Percentiles rank a stretch among this genome's conserved stretches.
These are phyloP conservation scores for Penicillium sp. DNA, from an alignment of 2,329 filamentous ascomycete genomes.

Conservation along the genomic window DNA sequence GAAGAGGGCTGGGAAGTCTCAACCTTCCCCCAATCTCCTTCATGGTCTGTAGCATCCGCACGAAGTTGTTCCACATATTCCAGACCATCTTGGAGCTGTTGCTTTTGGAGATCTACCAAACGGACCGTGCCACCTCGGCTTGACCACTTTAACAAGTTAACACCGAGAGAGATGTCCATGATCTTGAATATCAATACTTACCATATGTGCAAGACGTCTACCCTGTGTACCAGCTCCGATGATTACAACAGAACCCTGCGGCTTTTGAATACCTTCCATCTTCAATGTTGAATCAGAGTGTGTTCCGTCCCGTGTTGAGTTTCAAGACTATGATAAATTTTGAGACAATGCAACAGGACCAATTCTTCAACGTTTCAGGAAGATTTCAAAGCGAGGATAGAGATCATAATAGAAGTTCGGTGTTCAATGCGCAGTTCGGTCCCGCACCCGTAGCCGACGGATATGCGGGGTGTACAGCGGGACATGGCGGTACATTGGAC, in stretches of 20 bases:
- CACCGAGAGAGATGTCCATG: not conserved
- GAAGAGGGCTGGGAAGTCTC: constrained; percentile 20
- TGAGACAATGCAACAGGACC: not conserved
- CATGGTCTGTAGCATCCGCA: constrained; percentile 3
- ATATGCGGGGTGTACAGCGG: not conserved
- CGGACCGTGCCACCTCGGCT: constrained; percentile 32
- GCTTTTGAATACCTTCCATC: not conserved
- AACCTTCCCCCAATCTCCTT: constrained; percentile 24
- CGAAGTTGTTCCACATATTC: constrained; percentile 31
- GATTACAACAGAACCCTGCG: constrained; percentile 4
- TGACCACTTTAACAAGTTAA: constrained; percentile 30
- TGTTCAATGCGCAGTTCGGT: not conserved
- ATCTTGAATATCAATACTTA: constrained; percentile 10
- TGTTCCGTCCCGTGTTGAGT: not conserved
- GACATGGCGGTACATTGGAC: not conserved
- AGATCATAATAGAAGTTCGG: not conserved
- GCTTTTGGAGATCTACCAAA: constrained; percentile 31
- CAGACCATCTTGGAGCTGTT: constrained; percentile 28
- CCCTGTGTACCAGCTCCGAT: constrained; percentile 39
- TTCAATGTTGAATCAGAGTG: not conserved
- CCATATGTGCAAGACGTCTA: constrained; percentile 39
- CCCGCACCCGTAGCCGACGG: not conserved
- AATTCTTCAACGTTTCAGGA: not conserved
- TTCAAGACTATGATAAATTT: not conserved
- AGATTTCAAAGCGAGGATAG: not conserved